Evolutionary conservation across 768 basidiomycete species (phyloP).

Genomic region (Xerocomus brunneocitrinus): DNA sequence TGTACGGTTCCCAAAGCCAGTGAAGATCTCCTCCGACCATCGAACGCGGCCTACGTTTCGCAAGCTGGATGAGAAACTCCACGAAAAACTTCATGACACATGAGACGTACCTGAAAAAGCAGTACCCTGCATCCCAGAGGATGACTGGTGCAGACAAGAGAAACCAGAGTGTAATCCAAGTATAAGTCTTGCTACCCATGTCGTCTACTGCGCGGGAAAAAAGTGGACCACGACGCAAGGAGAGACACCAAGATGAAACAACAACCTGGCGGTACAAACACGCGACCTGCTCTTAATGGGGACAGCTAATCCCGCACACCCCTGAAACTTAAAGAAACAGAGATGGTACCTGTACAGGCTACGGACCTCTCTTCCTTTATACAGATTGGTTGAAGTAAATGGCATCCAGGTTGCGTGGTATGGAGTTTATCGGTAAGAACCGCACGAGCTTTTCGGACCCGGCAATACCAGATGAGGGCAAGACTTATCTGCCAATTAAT

Average conservation of each 20-base stretch:
- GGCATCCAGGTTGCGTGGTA: too few species aligned
- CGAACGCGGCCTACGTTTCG: conserved; percentile 63
- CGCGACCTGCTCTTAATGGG: not conserved
- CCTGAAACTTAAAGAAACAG: too few species aligned
- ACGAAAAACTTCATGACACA: too few species aligned
- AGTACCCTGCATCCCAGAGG: conserved; percentile 78
- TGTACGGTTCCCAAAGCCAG: conserved; percentile 89
- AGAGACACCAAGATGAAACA: not conserved
- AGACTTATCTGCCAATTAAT: too few species aligned
- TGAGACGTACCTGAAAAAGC: conserved; percentile 61
- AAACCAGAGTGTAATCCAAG: conserved; percentile 68
- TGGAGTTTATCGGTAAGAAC: too few species aligned
- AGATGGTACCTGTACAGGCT: too few species aligned
- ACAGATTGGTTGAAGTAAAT: too few species aligned
- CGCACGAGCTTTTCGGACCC: too few species aligned
- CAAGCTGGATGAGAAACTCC: not conserved
- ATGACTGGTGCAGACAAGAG: conserved; percentile 48
- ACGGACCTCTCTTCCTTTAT: too few species aligned
- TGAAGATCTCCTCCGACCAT: conserved; percentile 86
- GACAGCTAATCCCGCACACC: too few species aligned
- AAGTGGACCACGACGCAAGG: too few species aligned
- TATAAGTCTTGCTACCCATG: conserved; percentile 50
- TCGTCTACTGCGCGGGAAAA: not conserved
- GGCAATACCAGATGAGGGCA: too few species aligned
- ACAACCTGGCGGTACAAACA: not conserved